A percentile compares a stretch with the other conserved stretches of the same genome.
Conservation (phyloP, 2,329 filamentous ascomycete species). For the Neopestalotiopsis sp. region DNA sequence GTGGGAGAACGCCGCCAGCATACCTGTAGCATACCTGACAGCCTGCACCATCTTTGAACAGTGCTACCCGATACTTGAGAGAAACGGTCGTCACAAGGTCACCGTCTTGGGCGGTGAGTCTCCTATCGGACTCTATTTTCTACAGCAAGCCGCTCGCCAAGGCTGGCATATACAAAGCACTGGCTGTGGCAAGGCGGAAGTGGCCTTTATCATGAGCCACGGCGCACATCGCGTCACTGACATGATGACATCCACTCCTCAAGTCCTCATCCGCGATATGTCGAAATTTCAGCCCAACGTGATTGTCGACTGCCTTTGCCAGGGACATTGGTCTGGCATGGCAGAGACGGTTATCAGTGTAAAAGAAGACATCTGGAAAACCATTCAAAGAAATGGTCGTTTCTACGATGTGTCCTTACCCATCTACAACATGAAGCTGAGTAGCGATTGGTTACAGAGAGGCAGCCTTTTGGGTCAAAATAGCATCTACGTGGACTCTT, state of each 20-base stretch:
- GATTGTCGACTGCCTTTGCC: conserved; percentile 25
- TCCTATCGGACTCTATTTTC: conserved; percentile 24
- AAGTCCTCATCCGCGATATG: conserved; percentile 17
- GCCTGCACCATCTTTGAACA: conserved; percentile 23
- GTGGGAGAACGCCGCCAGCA: conserved; percentile 24
- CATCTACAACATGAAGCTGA: conserved; percentile 9
- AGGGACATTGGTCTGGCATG: conserved; percentile 21
- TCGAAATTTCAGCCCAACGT: conserved; percentile 18
- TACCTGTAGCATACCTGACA: conserved; percentile 26
- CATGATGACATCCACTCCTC: conserved; percentile 20
- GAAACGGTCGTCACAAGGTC: conserved; percentile 9
- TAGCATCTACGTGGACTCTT: conserved; percentile 13
- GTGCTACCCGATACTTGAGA: conserved; percentile 14
- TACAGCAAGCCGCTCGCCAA: conserved; percentile 23
- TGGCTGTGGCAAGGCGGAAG: background rate
- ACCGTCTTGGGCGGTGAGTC: conserved; percentile 27
- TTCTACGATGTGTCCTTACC: conserved; percentile 11
- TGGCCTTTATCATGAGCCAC: conserved; percentile 23
- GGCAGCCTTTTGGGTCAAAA: background rate
- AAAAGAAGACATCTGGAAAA: no score
- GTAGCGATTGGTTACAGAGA: conserved; percentile 9
- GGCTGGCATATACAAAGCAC: conserved; percentile 23
- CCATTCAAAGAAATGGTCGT: conserved; percentile 17
- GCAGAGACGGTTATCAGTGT: conserved; percentile 26
- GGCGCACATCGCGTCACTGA: conserved; percentile 25